Evolutionary conservation across 1,284 basidiomycete genomes (phyloP).

Genomic region (Pseudozyma pruni): DNA sequence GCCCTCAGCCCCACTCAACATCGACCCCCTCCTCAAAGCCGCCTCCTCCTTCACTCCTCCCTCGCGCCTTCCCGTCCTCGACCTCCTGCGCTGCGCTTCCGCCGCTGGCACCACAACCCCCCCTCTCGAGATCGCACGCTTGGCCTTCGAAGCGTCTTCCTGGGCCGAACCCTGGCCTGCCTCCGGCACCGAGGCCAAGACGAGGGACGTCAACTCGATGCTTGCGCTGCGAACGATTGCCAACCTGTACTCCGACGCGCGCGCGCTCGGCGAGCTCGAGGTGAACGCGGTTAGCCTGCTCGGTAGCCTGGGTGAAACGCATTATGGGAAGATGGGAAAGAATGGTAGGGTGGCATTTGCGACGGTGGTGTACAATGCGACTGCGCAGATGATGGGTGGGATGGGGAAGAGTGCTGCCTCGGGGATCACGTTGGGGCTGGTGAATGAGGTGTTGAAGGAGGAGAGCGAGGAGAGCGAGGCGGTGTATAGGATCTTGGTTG

Average conservation of each 20-base stretch:
- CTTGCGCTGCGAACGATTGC: conserved; percentile 83
- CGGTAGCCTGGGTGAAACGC: conserved; percentile 39
- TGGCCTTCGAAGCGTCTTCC: conserved; percentile 77
- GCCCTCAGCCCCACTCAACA: conserved; percentile 15
- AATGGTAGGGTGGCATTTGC: conserved; percentile 78
- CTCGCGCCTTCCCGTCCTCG: conserved; percentile 89
- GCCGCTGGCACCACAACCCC: conserved; percentile 72
- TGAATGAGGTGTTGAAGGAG: conserved; percentile 50
- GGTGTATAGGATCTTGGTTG: conserved; percentile 84
- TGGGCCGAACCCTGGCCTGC: conserved; percentile 74
- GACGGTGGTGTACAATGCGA: conserved; percentile 78
- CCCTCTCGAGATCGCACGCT: conserved; percentile 73
- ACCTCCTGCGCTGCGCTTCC: conserved; percentile 82
- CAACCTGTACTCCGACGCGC: conserved; percentile 75
- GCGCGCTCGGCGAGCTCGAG: conserved; percentile 62
- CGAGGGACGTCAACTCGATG: conserved; percentile 84
- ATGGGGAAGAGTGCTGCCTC: conserved; percentile 19
- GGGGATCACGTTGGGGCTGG: conserved; percentile 39
- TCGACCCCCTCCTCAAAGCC: conserved; percentile 69
- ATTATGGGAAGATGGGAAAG: conserved; percentile 72
- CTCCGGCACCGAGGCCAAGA: conserved; percentile 70
- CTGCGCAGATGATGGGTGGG: conserved; percentile 29
- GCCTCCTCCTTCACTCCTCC: conserved; percentile 82
- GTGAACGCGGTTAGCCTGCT: conserved; percentile 68
- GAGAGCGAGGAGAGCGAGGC: conserved; percentile 81